Conservation (phyloP, 805 yeast genomes). For the Wilhelminamyces savonicus region DNA sequence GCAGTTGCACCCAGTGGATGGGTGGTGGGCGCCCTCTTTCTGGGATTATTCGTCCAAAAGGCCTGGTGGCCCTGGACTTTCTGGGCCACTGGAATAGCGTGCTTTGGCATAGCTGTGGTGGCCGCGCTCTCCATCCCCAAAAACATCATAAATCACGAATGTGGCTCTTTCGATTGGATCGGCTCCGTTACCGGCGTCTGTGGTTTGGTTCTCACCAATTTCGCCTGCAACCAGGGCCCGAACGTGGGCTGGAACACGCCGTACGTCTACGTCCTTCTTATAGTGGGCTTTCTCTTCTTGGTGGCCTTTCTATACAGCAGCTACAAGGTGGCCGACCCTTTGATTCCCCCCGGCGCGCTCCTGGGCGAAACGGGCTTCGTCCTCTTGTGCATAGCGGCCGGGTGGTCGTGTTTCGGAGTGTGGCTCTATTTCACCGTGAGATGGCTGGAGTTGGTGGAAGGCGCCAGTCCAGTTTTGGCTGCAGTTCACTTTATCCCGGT, state of each 20-base stretch:
- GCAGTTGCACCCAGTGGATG: constrained; percentile 32
- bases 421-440: constrained; percentile 10
- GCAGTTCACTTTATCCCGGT: constrained; percentile 16
- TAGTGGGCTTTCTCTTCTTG: constrained; percentile 8
- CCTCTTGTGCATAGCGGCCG: constrained; percentile 12
- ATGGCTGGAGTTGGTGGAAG: constrained; percentile 9
- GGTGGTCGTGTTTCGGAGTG: constrained; percentile 15
- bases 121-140: constrained; percentile 22
- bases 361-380: constrained; percentile 11
- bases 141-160: constrained; percentile 12
- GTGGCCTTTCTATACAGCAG: constrained; percentile 5
- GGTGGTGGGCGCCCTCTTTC: constrained; percentile 21
- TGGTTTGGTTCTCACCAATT: constrained; percentile 11
- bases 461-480: constrained; percentile 4
- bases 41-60: constrained; percentile 16
- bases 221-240: constrained; percentile 16
- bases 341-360: constrained; percentile 7
- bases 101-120: constrained; percentile 8
- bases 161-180: constrained; percentile 15
- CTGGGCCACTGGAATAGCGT: constrained; percentile 21
- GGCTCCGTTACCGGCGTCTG: constrained; percentile 14
- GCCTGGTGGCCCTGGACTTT: constrained; percentile 33
- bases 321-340: constrained; percentile 6
- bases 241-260: constrained; percentile 12
- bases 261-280: constrained; percentile 12